A percentile compares a stretch with the other conserved stretches of the same genome.
Conservation (phyloP, 768 basidiomycete species). For the Podaxis sp. region DNA sequence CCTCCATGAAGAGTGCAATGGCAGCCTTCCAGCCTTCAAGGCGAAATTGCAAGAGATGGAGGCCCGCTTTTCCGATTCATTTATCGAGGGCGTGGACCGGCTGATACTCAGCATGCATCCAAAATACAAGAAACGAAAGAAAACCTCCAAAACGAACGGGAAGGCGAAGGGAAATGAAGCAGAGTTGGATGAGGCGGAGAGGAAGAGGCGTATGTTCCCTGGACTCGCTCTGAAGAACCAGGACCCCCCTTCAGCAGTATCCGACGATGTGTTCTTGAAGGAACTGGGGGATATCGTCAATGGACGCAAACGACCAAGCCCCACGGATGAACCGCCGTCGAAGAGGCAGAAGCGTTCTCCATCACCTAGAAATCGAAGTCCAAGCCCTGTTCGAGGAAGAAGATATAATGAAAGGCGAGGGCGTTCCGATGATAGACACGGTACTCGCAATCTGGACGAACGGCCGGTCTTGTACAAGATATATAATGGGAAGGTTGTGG, state of each 20-base stretch:
- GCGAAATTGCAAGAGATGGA: constrained; percentile 70
- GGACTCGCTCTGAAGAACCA: constrained; percentile 82
- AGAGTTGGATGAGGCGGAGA: constrained; percentile 61
- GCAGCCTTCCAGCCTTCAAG: constrained; percentile 77
- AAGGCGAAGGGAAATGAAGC: constrained; percentile 32
- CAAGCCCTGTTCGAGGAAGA: constrained; percentile 60
- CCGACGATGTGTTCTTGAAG: constrained; percentile 81
- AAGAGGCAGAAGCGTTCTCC: constrained; percentile 65
- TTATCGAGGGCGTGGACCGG: constrained; percentile 91
- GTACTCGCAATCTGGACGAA: constrained; percentile 61
- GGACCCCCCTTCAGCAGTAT: constrained; percentile 54
- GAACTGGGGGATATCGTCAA: constrained; percentile 90
- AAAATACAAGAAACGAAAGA: constrained; percentile 79
- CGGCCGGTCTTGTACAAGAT: constrained; percentile 91
- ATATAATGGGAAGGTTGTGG: constrained; percentile 82
- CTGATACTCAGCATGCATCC: constrained; percentile 94
- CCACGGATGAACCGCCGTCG: constrained; percentile 38
- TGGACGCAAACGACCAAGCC: constrained; percentile 49
- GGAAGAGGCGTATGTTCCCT: constrained; percentile 84
- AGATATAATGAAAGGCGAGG: constrained; percentile 43
- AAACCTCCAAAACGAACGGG: constrained; percentile 31
- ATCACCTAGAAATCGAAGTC: constrained; percentile 49
- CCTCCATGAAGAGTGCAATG: constrained; percentile 81
- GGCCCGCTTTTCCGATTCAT: constrained; percentile 85
- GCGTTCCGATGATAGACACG: constrained; percentile 30